phyloP scores from a whole-genome alignment of 2,329 filamentous ascomycete genomes.

The Trichoderma sp. region DNA sequence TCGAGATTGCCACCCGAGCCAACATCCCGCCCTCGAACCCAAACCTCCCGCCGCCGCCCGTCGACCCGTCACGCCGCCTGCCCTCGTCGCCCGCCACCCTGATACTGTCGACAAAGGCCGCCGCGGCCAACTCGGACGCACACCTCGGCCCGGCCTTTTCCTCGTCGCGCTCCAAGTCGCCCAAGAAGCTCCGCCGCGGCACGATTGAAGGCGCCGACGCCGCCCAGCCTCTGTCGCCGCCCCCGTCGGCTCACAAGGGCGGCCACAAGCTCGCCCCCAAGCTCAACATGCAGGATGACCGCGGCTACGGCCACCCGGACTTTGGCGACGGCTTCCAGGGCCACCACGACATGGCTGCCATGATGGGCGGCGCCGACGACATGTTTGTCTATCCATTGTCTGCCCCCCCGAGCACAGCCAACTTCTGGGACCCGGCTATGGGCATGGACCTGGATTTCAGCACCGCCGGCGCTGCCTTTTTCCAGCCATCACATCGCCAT shows the following conservation, averaged over 20 bases:
- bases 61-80: constrained; percentile 60
- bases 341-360: constrained; percentile 49
- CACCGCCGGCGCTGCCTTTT: constrained; percentile 48
- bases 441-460: constrained; percentile 64
- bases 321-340: constrained; percentile 53
- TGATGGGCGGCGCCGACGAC: constrained; percentile 53
- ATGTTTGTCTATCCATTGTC: constrained; percentile 64
- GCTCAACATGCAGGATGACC: constrained; percentile 61
- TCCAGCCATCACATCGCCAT: constrained; percentile 49
- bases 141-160: constrained; percentile 37
- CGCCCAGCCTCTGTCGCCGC: constrained; percentile 61
- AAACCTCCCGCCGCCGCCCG: constrained; percentile 58
- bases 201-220: constrained; percentile 42
- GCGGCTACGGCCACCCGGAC: constrained; percentile 55
- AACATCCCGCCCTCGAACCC: constrained; percentile 61
- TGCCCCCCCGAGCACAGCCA: constrained; percentile 54
- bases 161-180: constrained; percentile 35
- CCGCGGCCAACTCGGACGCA: constrained; percentile 37
- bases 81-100: constrained; percentile 59
- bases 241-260: constrained; percentile 59
- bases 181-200: constrained; percentile 52
- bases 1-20: constrained; percentile 62
- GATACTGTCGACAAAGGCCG: constrained; percentile 38
- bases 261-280: constrained; percentile 58
- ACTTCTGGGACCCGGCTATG: constrained; percentile 62